phyloP scores from a whole-genome alignment of 2,329 filamentous ascomycete species.

The Trichoderma sp. region DNA sequence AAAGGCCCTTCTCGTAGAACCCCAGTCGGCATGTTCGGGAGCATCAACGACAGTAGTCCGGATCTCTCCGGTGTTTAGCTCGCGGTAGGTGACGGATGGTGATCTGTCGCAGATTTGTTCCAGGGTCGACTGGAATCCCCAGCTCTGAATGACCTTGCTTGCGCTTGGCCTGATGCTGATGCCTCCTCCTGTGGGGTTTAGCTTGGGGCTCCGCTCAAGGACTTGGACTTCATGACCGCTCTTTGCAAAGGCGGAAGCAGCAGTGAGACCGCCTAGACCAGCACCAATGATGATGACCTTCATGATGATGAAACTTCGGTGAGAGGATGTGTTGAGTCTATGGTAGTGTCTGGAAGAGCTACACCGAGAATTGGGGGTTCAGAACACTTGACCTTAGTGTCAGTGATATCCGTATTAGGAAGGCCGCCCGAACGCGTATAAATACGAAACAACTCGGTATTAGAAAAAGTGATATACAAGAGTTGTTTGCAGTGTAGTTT shows the following conservation, averaged over 20 bases:
- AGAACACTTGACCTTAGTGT: neutral
- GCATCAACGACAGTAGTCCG: constrained; percentile 21
- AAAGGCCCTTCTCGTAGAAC: constrained; percentile 24
- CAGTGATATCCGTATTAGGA: neutral
- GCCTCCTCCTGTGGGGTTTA: constrained; percentile 24
- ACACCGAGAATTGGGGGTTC: neutral
- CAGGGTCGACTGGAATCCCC: constrained; percentile 24
- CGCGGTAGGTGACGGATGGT: constrained; percentile 23
- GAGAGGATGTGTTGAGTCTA: neutral
- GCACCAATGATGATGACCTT: constrained; percentile 28
- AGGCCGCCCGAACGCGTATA: neutral
- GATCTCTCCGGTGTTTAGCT: constrained; percentile 24
- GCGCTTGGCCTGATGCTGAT: constrained; percentile 28
- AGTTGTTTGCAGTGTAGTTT: neutral
- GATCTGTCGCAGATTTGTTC: constrained; percentile 14
- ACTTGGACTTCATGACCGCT: constrained; percentile 25
- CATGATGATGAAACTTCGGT: constrained; percentile 13
- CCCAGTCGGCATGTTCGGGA: constrained; percentile 25
- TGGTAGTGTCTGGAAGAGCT: neutral
- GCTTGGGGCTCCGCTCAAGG: constrained; percentile 25
- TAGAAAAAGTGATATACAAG: neutral
- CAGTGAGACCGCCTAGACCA: constrained; percentile 28
- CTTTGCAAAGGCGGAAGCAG: constrained; percentile 24
- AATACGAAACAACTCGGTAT: neutral
- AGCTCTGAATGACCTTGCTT: constrained; percentile 23